Conservation (phyloP, 352 stramenopile species). For the Phytophthora cactorum region DNA sequence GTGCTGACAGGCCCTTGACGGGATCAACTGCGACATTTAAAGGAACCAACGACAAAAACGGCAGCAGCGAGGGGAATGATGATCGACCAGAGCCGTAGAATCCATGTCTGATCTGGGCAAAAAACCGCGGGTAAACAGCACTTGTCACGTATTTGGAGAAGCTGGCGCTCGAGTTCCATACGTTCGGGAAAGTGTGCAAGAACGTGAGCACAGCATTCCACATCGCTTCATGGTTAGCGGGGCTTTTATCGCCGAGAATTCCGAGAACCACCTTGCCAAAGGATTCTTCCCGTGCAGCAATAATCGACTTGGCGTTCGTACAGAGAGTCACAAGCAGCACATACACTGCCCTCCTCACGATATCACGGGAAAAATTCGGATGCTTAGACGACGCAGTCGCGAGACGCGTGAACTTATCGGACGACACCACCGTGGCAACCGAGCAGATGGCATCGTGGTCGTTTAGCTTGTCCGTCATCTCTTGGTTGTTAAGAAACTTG, state of each 20-base stretch:
- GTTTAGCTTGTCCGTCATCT: constrained; percentile 47
- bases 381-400: constrained; percentile 75
- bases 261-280: constrained; percentile 81
- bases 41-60: constrained; percentile 78
- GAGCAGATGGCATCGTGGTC: constrained; percentile 43
- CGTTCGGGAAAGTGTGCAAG: constrained; percentile 51
- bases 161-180: constrained; percentile 49
- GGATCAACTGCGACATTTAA: constrained; percentile 58
- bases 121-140: constrained; percentile 68
- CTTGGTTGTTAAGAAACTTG: constrained; percentile 49
- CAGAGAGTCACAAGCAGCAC: constrained; percentile 62
- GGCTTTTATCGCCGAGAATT: constrained; percentile 70
- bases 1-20: constrained; percentile 40
- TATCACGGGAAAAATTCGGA: constrained; percentile 73
- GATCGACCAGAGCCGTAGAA: constrained; percentile 76
- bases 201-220: constrained; percentile 83
- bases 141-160: constrained; percentile 71
- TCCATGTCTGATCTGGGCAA: constrained; percentile 77
- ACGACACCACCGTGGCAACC: constrained; percentile 58
- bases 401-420: constrained; percentile 66
- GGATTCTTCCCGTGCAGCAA: constrained; percentile 51
- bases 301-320: constrained; percentile 44
- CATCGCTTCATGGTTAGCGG: constrained; percentile 71
- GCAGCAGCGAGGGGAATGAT: constrained; percentile 75
- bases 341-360: constrained; percentile 74